These are phyloP conservation scores for Sphagnum magellanicum DNA, from an alignment of 228 moss, liverwort and hornwort genomes.

Conservation along the genomic window DNA sequence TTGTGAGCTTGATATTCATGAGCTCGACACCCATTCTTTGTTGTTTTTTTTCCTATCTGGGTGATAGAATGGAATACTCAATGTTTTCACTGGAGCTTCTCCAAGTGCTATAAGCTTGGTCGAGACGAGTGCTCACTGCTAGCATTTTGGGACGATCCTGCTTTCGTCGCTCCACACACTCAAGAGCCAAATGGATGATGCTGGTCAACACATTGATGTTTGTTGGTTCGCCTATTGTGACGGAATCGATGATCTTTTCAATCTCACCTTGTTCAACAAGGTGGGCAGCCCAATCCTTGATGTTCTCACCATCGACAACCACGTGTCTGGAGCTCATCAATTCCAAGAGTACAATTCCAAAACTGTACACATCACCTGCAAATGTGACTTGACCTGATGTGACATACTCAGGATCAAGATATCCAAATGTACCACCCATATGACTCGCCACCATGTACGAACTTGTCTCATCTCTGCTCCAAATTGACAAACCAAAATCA, in stretches of 20 bases:
- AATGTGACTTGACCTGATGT: conserved; percentile 13
- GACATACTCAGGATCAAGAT: conserved; percentile 39
- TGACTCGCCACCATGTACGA: conserved; percentile 24
- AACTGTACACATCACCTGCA: conserved; percentile 52
- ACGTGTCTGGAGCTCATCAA: conserved; percentile 46
- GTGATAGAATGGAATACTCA: neutral
- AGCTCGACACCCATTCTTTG: too few relatives aligned
- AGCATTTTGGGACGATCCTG: conserved; percentile 35
- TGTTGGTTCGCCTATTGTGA: conserved; percentile 1
- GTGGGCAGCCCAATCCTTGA: conserved; percentile 17
- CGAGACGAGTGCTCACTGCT: conserved; percentile 17
- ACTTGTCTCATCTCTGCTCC: conserved; percentile 20
- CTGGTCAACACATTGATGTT: conserved; percentile 10
- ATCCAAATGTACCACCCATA: conserved; percentile 39
- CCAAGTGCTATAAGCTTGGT: conserved; percentile 12
- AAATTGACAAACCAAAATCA: conserved; percentile 35
- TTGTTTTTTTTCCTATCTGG: neutral
- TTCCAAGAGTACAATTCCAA: conserved; percentile 43
- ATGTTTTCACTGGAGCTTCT: neutral
- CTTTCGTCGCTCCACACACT: conserved; percentile 20
- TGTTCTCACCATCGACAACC: conserved; percentile 24
- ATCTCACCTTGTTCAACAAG: conserved; percentile 9
- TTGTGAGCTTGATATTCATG: too few relatives aligned
- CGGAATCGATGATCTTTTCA: conserved; percentile 15
- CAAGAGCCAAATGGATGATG: conserved; percentile 18